Base-by-base conservation (phyloP, 2,329 filamentous ascomycete genomes). In the Trichoderma pleuroti region DNA sequence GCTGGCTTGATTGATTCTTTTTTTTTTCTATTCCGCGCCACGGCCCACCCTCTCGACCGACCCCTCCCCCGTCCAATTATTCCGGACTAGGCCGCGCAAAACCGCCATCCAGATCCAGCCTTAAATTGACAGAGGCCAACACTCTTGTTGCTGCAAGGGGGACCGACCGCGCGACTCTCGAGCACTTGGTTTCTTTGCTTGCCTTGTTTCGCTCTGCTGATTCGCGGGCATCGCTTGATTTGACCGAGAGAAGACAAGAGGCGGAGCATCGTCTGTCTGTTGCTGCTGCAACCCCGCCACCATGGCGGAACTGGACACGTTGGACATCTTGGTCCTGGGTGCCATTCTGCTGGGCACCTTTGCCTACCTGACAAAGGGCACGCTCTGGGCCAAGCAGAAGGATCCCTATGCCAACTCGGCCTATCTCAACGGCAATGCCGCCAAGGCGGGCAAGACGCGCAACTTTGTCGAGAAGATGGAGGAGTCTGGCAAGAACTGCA, bases 291-390 rank as follows among this genome's bases (percentile, higher is more conserved):
- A 18, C 65, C 39, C 79, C 80, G 86, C 75, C 81, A 86, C 75
- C 77, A 98, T 99, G 96, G 93, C 95, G 76, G 92, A 97, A 87
- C 90, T 99, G 80, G 96, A 99, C 81, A 97, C 94, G 30, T 86
- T 99, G 84, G 96, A 99, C 87, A 87, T 98, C 77, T 82, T 97
- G 77, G 96, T 99, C 86, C 92, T 99, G 75, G 89, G 90, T 73
- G 89, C 89, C 71, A 91, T 99, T 76, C 87, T 98, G 70, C 81
- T 97, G 71, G 96, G 93, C 75, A 98, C 94, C 61, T 80, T 94
- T 72, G 96, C 95, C 79, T 99, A 98, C 84, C 97, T 99, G 84
- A 98, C 96, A 75, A 99, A 99, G 81, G 96, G 96, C 78, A 96
- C 91, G 74, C 91, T 96, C 81, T 99, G 94, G 94, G 94, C 88